Conservation (phyloP, 495 filamentous ascomycete species). For the Haplographium delicatum region DNA sequence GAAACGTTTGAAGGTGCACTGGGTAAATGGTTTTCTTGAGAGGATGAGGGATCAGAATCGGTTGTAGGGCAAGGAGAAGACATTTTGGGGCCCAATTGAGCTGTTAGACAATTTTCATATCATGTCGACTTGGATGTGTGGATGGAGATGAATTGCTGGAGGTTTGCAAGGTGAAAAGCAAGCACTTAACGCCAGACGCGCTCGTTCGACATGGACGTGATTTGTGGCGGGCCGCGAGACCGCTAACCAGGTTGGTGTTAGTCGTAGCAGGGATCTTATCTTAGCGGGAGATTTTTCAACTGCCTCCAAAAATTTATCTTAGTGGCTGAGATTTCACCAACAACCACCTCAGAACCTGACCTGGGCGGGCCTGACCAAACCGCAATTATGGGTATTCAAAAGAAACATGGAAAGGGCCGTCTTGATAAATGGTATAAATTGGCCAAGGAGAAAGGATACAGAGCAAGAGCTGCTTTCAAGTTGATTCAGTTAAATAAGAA, state of each 20-base stretch:
- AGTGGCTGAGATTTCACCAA: no score
- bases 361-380: not conserved
- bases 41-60: not conserved
- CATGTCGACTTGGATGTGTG: not conserved
- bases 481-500: slow-evolving; percentile 98
- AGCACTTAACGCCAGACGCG: slow-evolving; percentile 1
- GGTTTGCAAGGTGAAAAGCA: not conserved
- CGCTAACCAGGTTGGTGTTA: no score
- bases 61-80: not conserved
- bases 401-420: slow-evolving; percentile 99
- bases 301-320: no score
- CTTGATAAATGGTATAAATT: slow-evolving; percentile 97
- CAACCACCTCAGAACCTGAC: not conserved
- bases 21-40: not conserved
- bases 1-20: not conserved
- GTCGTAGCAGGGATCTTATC: no score
- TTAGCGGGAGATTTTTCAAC: no score
- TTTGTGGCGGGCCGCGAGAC: no score
- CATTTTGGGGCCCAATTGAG: not conserved
- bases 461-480: slow-evolving; percentile 96
- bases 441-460: slow-evolving; percentile 97
- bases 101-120: not conserved
- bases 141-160: not conserved
- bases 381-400: slow-evolving; percentile 84
- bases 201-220: not conserved